Evolutionary conservation across 176 grass and related monocot species (phyloP).

Genomic region (Oryza glaberrima): DNA sequence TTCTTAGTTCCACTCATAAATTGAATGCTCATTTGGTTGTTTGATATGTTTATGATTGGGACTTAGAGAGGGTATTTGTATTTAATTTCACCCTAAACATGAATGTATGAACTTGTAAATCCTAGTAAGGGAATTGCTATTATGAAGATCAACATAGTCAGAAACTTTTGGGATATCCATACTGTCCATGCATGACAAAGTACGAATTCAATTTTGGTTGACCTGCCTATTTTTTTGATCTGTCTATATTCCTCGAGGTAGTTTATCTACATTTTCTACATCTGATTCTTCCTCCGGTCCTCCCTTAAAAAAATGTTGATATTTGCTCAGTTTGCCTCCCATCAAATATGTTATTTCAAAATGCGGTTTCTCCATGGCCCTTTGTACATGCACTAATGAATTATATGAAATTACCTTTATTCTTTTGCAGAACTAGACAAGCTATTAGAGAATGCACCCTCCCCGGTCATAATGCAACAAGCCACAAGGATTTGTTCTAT

Average conservation of each 20-base stretch:
- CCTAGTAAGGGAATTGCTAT: too few species aligned
- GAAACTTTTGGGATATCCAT: too few species aligned
- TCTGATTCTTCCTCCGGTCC: not conserved
- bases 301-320: not conserved
- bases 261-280: not conserved
- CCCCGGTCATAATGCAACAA: constrained; percentile 70
- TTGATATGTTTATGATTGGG: too few species aligned
- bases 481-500: constrained; percentile 78
- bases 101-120: too few species aligned
- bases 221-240: not conserved
- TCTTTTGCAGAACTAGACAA: constrained; percentile 77
- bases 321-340: not conserved
- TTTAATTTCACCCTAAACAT: too few species aligned
- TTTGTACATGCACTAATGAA: not conserved
- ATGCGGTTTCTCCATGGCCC: not conserved
- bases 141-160: too few species aligned
- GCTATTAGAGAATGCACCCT: constrained; percentile 80
- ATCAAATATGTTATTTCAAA: not conserved
- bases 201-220: not conserved
- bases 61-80: too few species aligned
- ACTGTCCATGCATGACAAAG: not conserved
- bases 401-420: not conserved
- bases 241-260: not conserved
- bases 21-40: too few species aligned
- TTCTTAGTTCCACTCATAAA: too few species aligned